Percentiles rank a stretch among this genome's conserved stretches.
phyloP scores from a whole-genome alignment of 257 asterid species.

The Gynochthodes officinalis region DNA sequence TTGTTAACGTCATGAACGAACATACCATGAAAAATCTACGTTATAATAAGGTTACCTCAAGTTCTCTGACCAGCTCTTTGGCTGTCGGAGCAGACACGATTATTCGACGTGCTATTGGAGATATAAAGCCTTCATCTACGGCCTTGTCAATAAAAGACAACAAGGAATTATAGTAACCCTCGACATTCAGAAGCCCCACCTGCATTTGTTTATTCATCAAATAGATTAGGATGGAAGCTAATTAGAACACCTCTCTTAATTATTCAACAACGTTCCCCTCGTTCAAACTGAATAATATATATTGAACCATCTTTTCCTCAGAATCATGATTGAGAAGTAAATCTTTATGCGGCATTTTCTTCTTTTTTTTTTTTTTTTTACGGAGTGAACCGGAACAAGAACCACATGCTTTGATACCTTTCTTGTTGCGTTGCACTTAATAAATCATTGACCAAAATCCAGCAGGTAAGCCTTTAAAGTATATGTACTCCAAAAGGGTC shows the following conservation, averaged over 20 bases:
- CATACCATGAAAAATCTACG: background rate
- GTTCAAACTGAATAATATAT: constrained; percentile 23
- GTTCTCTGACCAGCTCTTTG: constrained; percentile 60
- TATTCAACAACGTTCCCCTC: background rate
- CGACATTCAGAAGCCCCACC: constrained; percentile 95
- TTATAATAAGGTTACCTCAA: constrained; percentile 44
- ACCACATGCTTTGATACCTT: constrained; percentile 27
- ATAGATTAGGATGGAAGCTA: constrained; percentile 1
- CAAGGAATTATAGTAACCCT: constrained; percentile 83
- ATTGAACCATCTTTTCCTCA: too few species aligned
- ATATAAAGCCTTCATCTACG: constrained; percentile 95
- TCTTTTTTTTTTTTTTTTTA: constrained; percentile 29
- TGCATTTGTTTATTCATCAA: constrained; percentile 25
- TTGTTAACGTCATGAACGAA: too few species aligned
- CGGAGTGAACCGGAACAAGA: constrained; percentile 26
- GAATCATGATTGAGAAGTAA: too few species aligned
- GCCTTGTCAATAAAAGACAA: constrained; percentile 67
- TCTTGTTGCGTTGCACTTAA: constrained; percentile 6
- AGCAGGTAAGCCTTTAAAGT: background rate
- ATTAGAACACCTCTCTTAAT: background rate
- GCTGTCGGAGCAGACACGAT: constrained; percentile 92
- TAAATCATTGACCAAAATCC: constrained; percentile 30
- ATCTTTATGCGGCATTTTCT: too few species aligned
- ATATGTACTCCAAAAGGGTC: background rate
- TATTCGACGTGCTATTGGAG: constrained; percentile 85